Conservation (phyloP, 176 grass and related monocot genomes). For the Pontederia paniculata region DNA sequence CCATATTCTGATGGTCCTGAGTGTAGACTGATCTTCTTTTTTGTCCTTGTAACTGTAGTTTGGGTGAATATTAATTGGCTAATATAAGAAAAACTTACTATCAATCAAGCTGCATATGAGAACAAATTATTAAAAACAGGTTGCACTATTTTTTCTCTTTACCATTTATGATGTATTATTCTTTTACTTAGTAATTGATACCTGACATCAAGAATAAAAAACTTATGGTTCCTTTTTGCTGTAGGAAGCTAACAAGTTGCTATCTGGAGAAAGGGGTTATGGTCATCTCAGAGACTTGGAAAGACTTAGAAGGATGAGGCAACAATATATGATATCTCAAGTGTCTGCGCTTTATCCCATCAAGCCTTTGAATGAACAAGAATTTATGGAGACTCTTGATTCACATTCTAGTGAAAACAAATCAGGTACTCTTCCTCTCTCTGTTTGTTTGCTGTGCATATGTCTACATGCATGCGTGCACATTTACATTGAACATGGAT, state of each 20-base stretch:
- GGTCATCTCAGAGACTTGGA: slow-evolving; percentile 38
- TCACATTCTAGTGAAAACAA: slow-evolving; percentile 24
- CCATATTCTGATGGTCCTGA: no score
- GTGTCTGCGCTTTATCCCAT: slow-evolving; percentile 70
- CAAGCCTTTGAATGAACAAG: slow-evolving; percentile 39
- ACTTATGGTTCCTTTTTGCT: slow-evolving; percentile 2
- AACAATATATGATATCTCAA: slow-evolving; percentile 62
- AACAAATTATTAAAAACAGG: no score
- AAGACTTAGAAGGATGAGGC: slow-evolving; percentile 33
- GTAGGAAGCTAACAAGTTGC: slow-evolving; percentile 58
- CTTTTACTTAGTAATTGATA: neutral
- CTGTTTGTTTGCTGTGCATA: slow-evolving; percentile 4
- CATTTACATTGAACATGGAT: no score
- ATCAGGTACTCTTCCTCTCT: slow-evolving; percentile 25
- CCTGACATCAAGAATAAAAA: slow-evolving; percentile 5
- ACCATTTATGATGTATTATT: no score
- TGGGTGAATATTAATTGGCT: no score
- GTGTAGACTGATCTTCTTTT: no score
- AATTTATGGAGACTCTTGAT: slow-evolving; percentile 32
- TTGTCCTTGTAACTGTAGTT: no score
- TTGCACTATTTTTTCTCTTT: no score
- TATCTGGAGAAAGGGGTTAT: slow-evolving; percentile 56
- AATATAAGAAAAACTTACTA: no score
- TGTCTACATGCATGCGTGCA: no score
- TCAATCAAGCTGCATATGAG: no score